Evolutionary conservation across 352 stramenopile genomes (phyloP).

Genomic region (Pythium sukuiense): DNA sequence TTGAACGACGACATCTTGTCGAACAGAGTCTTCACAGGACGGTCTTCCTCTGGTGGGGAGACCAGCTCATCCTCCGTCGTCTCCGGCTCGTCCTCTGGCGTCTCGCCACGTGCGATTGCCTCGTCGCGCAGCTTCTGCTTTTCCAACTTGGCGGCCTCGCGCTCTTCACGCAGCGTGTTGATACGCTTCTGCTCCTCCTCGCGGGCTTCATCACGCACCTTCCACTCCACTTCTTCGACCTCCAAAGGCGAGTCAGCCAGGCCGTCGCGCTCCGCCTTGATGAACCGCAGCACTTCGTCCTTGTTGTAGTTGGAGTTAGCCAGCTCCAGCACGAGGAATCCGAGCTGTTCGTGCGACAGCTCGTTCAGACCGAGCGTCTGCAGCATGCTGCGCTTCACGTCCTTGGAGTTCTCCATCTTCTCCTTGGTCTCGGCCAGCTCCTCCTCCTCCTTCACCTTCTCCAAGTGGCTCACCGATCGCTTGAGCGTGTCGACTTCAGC

Average conservation of each 20-base stretch:
- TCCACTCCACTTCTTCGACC: conserved; percentile 48
- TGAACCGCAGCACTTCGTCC: conserved; percentile 53
- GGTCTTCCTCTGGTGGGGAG: conserved; percentile 53
- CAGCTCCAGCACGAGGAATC: conserved; percentile 63
- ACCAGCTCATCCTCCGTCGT: conserved; percentile 31
- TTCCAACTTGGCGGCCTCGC: conserved; percentile 33
- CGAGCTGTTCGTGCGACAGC: conserved; percentile 57
- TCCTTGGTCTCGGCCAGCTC: conserved; percentile 41
- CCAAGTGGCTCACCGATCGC: conserved; percentile 43
- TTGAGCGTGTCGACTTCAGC: conserved; percentile 29
- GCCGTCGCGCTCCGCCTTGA: conserved; percentile 55
- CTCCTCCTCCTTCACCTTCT: conserved; percentile 48
- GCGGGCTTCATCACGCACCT: conserved; percentile 47
- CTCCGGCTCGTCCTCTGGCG: conserved; percentile 17
- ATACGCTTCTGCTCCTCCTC: conserved; percentile 54
- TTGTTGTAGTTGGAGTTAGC: conserved; percentile 40
- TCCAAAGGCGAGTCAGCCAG: conserved; percentile 50
- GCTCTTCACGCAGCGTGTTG: conserved; percentile 54
- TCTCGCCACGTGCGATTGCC: conserved; percentile 27
- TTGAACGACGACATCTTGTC: conserved; percentile 42
- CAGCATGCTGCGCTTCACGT: conserved; percentile 46
- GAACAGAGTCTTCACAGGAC: conserved; percentile 62
- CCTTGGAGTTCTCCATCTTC: conserved; percentile 24
- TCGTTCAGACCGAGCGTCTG: conserved; percentile 60
- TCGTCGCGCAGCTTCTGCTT: conserved; percentile 26